These are phyloP conservation scores for Colletotrichum euphorbiae DNA, from an alignment of 2,329 filamentous ascomycete species.

Conservation along the genomic window DNA sequence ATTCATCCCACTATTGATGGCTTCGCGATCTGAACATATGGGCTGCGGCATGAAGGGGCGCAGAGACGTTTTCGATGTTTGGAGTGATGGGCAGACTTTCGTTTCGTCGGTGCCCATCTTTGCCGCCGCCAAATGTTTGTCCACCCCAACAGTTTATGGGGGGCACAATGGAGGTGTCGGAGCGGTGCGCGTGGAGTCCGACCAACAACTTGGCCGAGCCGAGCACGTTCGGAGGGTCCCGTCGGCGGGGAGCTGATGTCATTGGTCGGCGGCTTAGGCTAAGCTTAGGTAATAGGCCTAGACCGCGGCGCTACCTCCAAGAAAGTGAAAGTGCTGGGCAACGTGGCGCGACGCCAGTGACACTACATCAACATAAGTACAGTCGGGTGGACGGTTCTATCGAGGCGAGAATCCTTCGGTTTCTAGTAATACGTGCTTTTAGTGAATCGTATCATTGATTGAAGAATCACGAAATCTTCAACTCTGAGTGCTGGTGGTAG, in stretches of 20 bases:
- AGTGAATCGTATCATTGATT: too few species aligned
- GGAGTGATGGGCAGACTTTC: constrained; percentile 36
- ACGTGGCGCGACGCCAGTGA: not conserved
- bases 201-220: constrained; percentile 37
- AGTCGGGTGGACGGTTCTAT: not conserved
- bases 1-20: constrained; percentile 53
- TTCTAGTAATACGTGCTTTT: too few species aligned
- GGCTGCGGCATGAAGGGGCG: constrained; percentile 36
- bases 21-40: constrained; percentile 38
- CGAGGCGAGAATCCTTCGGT: too few species aligned
- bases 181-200: constrained; percentile 30
- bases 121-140: constrained; percentile 32
- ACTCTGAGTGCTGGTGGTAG: too few species aligned
- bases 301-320: constrained; percentile 20
- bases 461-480: too few species aligned
- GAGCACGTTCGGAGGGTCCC: constrained; percentile 30
- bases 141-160: constrained; percentile 10
- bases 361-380: not conserved
- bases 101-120: constrained; percentile 35
- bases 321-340: constrained; percentile 7
- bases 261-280: constrained; percentile 27
- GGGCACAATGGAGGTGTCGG: constrained; percentile 17
- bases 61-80: constrained; percentile 28
- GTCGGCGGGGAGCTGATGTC: constrained; percentile 31
- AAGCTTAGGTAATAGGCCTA: constrained; percentile 29